Conservation (phyloP, 2,329 filamentous ascomycete genomes). For the Nothopassalora personata region DNA sequence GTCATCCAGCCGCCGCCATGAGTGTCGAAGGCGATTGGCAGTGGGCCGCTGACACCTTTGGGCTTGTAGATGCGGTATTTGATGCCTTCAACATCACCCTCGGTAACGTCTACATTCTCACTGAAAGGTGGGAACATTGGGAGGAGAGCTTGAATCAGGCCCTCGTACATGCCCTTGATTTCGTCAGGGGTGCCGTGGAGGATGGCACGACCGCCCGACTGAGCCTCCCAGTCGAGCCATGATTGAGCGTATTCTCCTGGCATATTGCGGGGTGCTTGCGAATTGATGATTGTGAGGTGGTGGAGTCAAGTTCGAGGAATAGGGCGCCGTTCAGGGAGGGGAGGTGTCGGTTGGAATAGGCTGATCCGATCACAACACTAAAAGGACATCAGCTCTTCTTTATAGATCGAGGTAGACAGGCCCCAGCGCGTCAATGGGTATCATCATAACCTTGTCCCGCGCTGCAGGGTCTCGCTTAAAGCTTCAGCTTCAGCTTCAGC, state of each 20-base stretch:
- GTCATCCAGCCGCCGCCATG: constrained; percentile 26
- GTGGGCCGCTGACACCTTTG: constrained; percentile 14
- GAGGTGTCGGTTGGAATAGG: not conserved
- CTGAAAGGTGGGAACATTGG: constrained; percentile 16
- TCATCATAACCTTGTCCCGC: not conserved
- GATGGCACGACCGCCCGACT: constrained; percentile 19
- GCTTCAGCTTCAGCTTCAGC: not conserved
- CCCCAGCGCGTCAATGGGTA: constrained; percentile 36
- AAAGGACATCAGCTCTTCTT: constrained; percentile 9
- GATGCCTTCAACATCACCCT: constrained; percentile 22
- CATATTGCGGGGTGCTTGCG: constrained; percentile 3
- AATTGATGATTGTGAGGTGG: not conserved
- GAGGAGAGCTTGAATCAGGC: constrained; percentile 13
- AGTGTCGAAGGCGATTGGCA: constrained; percentile 19
- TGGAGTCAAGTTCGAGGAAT: not conserved
- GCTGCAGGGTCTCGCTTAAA: not conserved
- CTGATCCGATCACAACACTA: not conserved
- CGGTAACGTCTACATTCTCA: constrained; percentile 19
- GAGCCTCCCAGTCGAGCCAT: constrained; percentile 22
- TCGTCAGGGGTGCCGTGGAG: constrained; percentile 21
- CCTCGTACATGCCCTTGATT: constrained; percentile 20
- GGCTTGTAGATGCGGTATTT: constrained; percentile 22
- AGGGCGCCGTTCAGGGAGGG: not conserved
- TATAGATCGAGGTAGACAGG: not conserved
- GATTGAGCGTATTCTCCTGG: constrained; percentile 17